Evolutionary conservation across 208 protist species (phyloP).

Genomic region (Crithidia expoeki): DNA sequence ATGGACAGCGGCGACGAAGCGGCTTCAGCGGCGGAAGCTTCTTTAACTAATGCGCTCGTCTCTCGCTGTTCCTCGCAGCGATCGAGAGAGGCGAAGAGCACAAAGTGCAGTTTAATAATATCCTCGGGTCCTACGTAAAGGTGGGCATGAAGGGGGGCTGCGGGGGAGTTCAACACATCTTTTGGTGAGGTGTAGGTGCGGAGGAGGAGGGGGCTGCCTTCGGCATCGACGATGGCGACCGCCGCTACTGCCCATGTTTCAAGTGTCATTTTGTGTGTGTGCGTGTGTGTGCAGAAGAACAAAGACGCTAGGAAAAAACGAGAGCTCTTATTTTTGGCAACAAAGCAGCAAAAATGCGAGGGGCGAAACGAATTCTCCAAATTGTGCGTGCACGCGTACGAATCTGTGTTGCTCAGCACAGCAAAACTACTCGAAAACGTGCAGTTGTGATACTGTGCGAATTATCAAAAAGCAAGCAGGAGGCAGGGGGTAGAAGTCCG

Average conservation of each 20-base stretch:
- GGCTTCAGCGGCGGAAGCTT: background rate
- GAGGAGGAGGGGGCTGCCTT: slow-evolving; percentile 64
- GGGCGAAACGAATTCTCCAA: too few species aligned
- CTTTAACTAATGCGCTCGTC: slow-evolving; percentile 6
- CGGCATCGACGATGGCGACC: slow-evolving; percentile 62
- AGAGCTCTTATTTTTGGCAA: background rate
- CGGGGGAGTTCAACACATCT: slow-evolving; percentile 53
- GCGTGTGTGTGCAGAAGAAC: too few species aligned
- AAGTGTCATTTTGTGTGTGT: slow-evolving; percentile 30
- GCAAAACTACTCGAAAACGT: too few species aligned
- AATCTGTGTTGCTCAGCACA: too few species aligned
- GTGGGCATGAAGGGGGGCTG: slow-evolving; percentile 60
- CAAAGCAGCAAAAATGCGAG: background rate
- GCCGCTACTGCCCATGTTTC: slow-evolving; percentile 80
- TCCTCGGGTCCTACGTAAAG: slow-evolving; percentile 82
- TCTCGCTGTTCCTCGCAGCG: slow-evolving; percentile 65
- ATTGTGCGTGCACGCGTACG: too few species aligned
- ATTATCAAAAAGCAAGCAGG: too few species aligned
- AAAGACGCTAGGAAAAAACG: background rate
- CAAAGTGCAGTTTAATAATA: slow-evolving; percentile 71
- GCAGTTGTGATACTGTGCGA: too few species aligned
- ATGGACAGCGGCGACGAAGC: background rate
- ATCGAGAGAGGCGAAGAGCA: slow-evolving; percentile 81
- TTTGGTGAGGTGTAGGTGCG: slow-evolving; percentile 68
- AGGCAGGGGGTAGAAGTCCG: too few species aligned